phyloP scores from a whole-genome alignment of 768 basidiomycete genomes.

The Mycena crocata region DNA sequence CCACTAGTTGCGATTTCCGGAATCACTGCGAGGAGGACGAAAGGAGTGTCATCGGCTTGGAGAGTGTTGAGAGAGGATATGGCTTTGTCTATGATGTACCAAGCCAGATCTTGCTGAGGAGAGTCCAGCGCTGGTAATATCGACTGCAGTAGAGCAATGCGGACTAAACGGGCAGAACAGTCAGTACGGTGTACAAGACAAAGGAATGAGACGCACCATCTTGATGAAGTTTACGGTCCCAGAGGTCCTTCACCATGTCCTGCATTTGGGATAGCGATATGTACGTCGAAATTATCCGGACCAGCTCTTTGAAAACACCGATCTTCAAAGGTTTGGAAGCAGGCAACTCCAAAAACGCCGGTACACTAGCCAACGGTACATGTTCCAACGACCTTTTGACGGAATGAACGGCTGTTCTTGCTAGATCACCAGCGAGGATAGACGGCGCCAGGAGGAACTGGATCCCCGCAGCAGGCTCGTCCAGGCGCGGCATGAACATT shows the following conservation, averaged over 20 bases:
- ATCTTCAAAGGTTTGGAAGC: slow-evolving; percentile 29
- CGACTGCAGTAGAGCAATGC: slow-evolving; percentile 34
- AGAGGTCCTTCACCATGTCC: slow-evolving; percentile 26
- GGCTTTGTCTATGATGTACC: slow-evolving; percentile 29
- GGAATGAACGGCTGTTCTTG: slow-evolving; percentile 30
- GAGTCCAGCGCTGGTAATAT: slow-evolving; percentile 28
- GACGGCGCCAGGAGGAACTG: slow-evolving; percentile 33
- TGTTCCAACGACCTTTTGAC: slow-evolving; percentile 31
- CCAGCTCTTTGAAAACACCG: slow-evolving; percentile 35
- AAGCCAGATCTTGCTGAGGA: slow-evolving; percentile 30
- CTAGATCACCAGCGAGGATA: slow-evolving; percentile 31
- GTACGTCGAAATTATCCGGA: slow-evolving; percentile 29
- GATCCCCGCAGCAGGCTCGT: slow-evolving; percentile 36
- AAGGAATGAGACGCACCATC: slow-evolving; percentile 28
- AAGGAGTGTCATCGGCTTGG: slow-evolving; percentile 28
- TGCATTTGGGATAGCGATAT: slow-evolving; percentile 27
- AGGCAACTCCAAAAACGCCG: slow-evolving; percentile 25
- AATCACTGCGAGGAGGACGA: slow-evolving; percentile 30
- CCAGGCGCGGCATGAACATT: slow-evolving; percentile 36
- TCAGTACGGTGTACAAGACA: slow-evolving; percentile 3
- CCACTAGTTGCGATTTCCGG: slow-evolving; percentile 10
- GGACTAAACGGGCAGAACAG: slow-evolving; percentile 29
- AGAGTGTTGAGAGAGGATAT: slow-evolving; percentile 16
- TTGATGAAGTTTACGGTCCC: slow-evolving; percentile 34
- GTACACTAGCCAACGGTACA: slow-evolving; percentile 25